A percentile compares a stretch with the other conserved stretches of the same genome.
These are phyloP conservation scores for Penicillium coprophilum DNA, from an alignment of 495 filamentous ascomycete species.

Conservation along the genomic window DNA sequence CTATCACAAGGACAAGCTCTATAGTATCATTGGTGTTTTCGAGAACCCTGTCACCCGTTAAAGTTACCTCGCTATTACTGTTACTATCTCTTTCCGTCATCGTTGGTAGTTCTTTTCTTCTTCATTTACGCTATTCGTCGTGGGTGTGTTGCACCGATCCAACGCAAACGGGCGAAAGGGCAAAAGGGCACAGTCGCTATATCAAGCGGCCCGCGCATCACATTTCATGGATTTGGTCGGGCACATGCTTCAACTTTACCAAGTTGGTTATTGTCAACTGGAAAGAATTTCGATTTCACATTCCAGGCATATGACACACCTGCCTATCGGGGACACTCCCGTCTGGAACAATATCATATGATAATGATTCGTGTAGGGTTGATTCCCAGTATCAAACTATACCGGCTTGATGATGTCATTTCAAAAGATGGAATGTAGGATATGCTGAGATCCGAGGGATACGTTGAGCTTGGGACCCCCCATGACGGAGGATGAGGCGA, in stretches of 20 bases:
- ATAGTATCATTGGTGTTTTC: not conserved
- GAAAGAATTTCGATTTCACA: not conserved
- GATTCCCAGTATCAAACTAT: not conserved
- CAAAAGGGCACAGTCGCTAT: constrained; percentile 49
- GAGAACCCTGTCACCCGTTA: not conserved
- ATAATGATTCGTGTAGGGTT: not conserved
- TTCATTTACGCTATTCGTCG: not conserved
- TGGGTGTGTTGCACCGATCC: constrained; percentile 54
- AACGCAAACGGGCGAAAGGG: constrained; percentile 58
- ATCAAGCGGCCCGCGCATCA: not conserved
- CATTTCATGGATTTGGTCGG: constrained; percentile 49
- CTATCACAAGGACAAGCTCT: not conserved
- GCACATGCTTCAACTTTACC: constrained; percentile 49
- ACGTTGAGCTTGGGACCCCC: too few species aligned
- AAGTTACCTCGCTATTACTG: not conserved
- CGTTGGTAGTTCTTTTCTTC: not conserved
- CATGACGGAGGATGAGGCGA: too few species aligned
- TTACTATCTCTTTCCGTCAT: not conserved
- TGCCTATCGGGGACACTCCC: constrained; percentile 34
- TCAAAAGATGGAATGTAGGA: not conserved
- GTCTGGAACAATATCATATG: not conserved
- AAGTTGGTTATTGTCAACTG: constrained; percentile 39
- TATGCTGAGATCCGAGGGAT: not conserved
- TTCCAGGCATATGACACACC: constrained; percentile 58
- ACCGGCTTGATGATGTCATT: not conserved